Percentiles rank a stretch among this genome's conserved stretches.
Evolutionary conservation across 495 filamentous ascomycete species (phyloP).

Genomic region (Neurospora sp.): DNA sequence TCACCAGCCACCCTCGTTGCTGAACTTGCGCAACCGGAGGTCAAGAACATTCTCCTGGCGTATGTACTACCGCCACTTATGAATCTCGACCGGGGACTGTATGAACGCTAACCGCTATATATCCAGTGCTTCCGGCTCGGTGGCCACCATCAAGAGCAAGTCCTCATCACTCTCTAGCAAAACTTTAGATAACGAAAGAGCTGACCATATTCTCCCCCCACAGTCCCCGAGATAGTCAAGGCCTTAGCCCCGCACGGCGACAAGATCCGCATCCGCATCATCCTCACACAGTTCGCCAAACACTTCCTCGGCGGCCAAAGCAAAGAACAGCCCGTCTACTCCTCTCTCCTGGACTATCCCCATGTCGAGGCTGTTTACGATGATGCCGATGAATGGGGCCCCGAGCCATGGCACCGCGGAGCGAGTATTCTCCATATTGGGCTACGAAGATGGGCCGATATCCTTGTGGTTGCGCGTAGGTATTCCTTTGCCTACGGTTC

Average conservation of each 20-base stretch:
- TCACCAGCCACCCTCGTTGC: neutral
- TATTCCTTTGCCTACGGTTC: neutral
- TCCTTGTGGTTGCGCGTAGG: slow-evolving; percentile 66
- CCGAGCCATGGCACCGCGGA: slow-evolving; percentile 57
- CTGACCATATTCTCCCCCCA: neutral
- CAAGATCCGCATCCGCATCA: slow-evolving; percentile 64
- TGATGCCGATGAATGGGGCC: slow-evolving; percentile 72
- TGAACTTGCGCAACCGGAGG: neutral
- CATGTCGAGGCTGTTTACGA: slow-evolving; percentile 63
- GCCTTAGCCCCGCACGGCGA: slow-evolving; percentile 42
- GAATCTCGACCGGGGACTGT: neutral
- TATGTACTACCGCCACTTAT: neutral
- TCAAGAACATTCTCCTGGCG: neutral
- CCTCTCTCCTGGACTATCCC: slow-evolving; percentile 36
- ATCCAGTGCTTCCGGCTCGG: slow-evolving; percentile 34
- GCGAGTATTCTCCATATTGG: slow-evolving; percentile 76
- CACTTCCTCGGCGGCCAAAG: slow-evolving; percentile 63
- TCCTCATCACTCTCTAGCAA: neutral
- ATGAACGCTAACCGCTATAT: neutral
- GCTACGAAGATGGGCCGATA: slow-evolving; percentile 52
- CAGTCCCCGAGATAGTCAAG: slow-evolving; percentile 57
- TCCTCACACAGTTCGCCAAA: slow-evolving; percentile 62
- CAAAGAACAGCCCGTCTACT: slow-evolving; percentile 54
- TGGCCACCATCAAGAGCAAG: slow-evolving; percentile 73
- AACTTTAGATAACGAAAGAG: neutral